Percentiles rank a stretch among this genome's conserved stretches.
These are phyloP conservation scores for Chaetoceros tenuissimus DNA, from an alignment of 108 stramenopile species.

Conservation along the genomic window DNA sequence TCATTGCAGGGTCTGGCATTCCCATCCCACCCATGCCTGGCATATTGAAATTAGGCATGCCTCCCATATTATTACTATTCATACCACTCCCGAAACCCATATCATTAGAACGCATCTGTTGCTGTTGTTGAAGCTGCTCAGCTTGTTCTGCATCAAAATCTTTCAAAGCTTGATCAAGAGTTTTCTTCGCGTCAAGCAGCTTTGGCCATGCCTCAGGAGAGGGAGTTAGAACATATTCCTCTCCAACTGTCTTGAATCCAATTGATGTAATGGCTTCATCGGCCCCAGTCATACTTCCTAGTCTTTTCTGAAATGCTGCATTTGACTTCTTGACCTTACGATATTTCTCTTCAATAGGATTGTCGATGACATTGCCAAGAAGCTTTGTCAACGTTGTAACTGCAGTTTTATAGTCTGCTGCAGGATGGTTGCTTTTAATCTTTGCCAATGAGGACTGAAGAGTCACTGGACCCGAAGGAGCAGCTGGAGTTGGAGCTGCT, in stretches of 20 bases:
- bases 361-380: conserved; percentile 46
- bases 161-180: conserved; percentile 22
- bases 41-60: not conserved
- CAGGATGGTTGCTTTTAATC: conserved; percentile 30
- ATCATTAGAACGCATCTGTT: conserved; percentile 1
- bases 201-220: conserved; percentile 63
- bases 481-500: conserved; percentile 7
- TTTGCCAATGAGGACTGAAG: conserved; percentile 36
- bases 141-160: conserved; percentile 10
- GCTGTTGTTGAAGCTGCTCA: conserved; percentile 6
- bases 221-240: conserved; percentile 48
- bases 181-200: conserved; percentile 34
- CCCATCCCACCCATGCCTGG: conserved; percentile 5
- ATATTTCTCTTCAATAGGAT: conserved; percentile 87
- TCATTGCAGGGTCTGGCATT: not conserved
- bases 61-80: not conserved
- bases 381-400: conserved; percentile 58
- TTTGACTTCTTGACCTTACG: conserved; percentile 65
- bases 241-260: conserved; percentile 32
- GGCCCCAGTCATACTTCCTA: conserved; percentile 54
- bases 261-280: conserved; percentile 40
- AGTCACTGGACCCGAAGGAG: conserved; percentile 11
- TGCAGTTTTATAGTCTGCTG: conserved; percentile 38
- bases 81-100: not conserved
- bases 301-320: conserved; percentile 56